Evolutionary conservation across 208 protist genomes (phyloP), one percentile per base, ranked within the genome.

Genomic region (Baffinella frigidus): DNA sequence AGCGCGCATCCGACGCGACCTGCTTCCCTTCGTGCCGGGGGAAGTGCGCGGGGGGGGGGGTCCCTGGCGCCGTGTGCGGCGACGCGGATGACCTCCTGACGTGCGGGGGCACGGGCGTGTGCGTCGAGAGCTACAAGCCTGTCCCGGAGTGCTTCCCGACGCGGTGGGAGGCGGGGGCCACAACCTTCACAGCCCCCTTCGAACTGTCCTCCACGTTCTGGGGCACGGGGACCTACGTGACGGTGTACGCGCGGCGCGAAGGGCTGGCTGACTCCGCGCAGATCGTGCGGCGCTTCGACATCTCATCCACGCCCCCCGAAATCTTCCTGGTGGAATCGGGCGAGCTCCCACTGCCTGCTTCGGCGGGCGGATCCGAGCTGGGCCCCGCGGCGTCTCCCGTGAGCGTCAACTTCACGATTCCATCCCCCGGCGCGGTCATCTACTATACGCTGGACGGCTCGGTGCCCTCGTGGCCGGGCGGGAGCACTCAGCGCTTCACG

Each of bases 381-480:
- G n/a, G n/a, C n/a, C n/a, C n/a, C n/a, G n/a, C n/a, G n/a, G n/a
- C n/a, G n/a, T n/a, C n/a, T n/a, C 71, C 71, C 36, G 77, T 41
- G 27, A 33, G 50, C 48, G 45, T 87, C 77, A 45, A 87, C 77
- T 87, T 87, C 77, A 38, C 10, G 51, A 39, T 67, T 51, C 2
- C 80, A n/a, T 11, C 27, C 80, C 4, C 20, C 36, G 51, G 35
- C 80, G 9, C n/a, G 39, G n/a, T 17, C 9, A 24, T 90, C 83
- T 90, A 77, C 83, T 90, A 90, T 30, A 89, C 44, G 7, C 83
- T 90, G 7, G 56, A 90, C 36, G 83, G 83, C 11, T n/a, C n/a
- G n/a, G n/a, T n/a, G n/a, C n/a, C n/a, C n/a, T n/a, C n/a, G n/a
- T n/a, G n/a, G n/a, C n/a, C n/a, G n/a, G n/a, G n/a, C n/a, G n/a